Percentiles rank a stretch among this genome's conserved stretches.
These are phyloP conservation scores for Phytomonas francai DNA, from an alignment of 208 protist genomes.

Conservation along the genomic window DNA sequence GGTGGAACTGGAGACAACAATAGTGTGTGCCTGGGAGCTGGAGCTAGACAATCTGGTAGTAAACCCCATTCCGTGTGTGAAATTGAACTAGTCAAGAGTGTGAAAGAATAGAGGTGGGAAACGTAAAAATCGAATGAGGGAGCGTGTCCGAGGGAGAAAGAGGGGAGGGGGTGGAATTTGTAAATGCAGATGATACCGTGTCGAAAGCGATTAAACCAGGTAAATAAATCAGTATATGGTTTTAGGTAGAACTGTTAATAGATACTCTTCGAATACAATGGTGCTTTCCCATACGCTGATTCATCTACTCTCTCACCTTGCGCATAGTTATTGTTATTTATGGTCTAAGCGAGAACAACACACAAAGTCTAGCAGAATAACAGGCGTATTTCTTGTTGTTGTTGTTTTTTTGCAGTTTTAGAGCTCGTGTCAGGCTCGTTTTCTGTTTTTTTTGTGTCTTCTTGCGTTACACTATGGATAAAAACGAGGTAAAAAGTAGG, in stretches of 20 bases:
- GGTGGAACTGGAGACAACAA: conserved; percentile 36
- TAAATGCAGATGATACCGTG: neutral
- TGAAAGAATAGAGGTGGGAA: neutral
- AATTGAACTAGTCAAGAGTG: conserved; percentile 19
- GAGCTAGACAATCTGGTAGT: conserved; percentile 50
- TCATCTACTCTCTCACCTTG: neutral
- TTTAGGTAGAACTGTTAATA: neutral
- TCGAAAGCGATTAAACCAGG: neutral
- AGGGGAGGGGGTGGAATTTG: neutral
- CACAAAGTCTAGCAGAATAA: neutral
- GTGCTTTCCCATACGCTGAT: neutral
- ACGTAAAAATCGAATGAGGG: neutral
- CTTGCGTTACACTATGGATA: neutral
- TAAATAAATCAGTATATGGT: neutral
- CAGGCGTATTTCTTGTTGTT: neutral
- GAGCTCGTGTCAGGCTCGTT: neutral
- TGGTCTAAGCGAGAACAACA: neutral
- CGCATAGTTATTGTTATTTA: neutral
- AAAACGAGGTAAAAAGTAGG: neutral
- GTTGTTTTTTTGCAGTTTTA: neutral
- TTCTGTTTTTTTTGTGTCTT: conserved; percentile 1
- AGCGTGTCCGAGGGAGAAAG: too few species aligned
- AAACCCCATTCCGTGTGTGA: conserved; percentile 73
- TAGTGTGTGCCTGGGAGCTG: conserved; percentile 74
- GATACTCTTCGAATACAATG: neutral